Evolutionary conservation across 1,284 basidiomycete genomes (phyloP).

Genomic region (Inonotus obliquus): DNA sequence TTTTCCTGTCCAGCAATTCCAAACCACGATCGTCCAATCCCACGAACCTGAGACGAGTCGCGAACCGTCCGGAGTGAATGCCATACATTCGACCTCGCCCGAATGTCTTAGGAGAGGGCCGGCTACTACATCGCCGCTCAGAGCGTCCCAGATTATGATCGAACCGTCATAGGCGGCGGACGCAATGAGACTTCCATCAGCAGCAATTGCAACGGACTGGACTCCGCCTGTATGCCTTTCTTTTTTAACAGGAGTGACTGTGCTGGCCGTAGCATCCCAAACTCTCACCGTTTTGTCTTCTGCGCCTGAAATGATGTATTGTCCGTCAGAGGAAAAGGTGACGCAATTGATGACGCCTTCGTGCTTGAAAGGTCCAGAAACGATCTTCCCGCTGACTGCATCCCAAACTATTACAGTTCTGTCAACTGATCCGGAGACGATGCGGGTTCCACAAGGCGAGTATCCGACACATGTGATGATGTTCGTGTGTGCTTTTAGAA

Average conservation of each 20-base stretch:
- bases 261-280: neutral
- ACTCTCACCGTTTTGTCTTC: neutral
- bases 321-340: conserved; percentile 1
- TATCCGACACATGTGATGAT: neutral
- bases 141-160: conserved; percentile 12
- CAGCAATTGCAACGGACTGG: neutral
- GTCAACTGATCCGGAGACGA: conserved; percentile 19
- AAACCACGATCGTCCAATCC: neutral
- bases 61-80: neutral
- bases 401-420: conserved; percentile 18
- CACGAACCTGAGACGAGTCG: neutral
- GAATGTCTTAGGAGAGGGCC: neutral
- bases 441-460: conserved; percentile 12
- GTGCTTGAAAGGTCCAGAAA: neutral
- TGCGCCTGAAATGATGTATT: too few relatives aligned
- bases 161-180: conserved; percentile 12
- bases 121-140: neutral
- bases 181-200: conserved; percentile 9
- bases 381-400: conserved; percentile 4
- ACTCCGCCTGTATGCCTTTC: conserved; percentile 7
- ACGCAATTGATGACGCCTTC: neutral
- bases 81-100: neutral
- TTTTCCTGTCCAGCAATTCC: neutral
- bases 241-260: neutral
- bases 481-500: conserved; percentile 12